Evolutionary conservation across 352 stramenopile genomes (phyloP), one percentile per base, ranked within the genome.

Genomic region (Pythium phragmiticola): DNA sequence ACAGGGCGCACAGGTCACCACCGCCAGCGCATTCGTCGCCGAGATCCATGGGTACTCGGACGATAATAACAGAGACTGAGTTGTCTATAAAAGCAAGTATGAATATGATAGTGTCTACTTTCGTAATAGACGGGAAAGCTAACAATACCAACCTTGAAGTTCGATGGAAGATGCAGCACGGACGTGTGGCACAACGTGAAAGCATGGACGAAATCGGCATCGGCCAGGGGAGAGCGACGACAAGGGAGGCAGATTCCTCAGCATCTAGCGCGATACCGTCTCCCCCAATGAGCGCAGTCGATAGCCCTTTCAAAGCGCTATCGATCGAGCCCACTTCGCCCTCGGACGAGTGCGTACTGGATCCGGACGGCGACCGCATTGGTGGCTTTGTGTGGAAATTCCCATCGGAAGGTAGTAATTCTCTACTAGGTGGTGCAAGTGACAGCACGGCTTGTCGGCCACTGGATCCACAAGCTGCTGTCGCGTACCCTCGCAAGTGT

Each of bases 311-410:
- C 9, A 42, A 42, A 23, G 21, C 55, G 45, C 43, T 52, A 7
- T 53, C 48, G 48, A 58, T 17, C 34, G 59, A 58, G 49, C 59
- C 49, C 14, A 1, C 19, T 46, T 30, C 26, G 11, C 9, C 19
- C 8, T 16, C 13, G 23, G 41, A 69, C 46, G 53, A 58, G 8
- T 34, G 57, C 13, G 41, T 62, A 6, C 41, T 46, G 11, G 51
- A 65, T 21, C 50, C 68, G 37, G 68, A 73, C 45, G 28, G 57
- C 21, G 64, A 66, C 49, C 67, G 64, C 17, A 73, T 78, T 34
- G 60, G 71, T 37, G 74, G 64, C 13, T 77, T 59, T 45, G 53
- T 90, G 28, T 88, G 81, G 81, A 90, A 90, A 53, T 90, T 86
- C 53, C 81, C 81, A 1, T 88, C 78, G 0, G 80, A 90, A 69